A percentile compares a stretch with the other conserved stretches of the same genome.
Evolutionary conservation across 805 yeast species (phyloP).

Genomic region (Teunomyces kruisii): DNA sequence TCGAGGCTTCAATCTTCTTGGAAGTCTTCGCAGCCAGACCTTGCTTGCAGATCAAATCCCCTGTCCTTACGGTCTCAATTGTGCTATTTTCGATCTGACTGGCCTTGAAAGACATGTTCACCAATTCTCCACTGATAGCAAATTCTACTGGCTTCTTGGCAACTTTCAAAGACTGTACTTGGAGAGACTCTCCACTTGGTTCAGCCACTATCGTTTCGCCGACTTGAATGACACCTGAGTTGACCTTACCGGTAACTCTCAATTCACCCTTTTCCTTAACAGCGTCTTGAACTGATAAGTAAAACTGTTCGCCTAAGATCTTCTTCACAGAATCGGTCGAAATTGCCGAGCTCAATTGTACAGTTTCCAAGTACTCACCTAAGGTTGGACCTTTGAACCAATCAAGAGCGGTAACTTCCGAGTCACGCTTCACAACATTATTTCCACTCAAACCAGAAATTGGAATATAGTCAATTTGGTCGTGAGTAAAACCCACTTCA

Average conservation of each 20-base stretch:
- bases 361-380: conserved; percentile 39
- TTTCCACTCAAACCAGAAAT: conserved; percentile 69
- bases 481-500: conserved; percentile 49
- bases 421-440: conserved; percentile 53
- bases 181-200: conserved; percentile 49
- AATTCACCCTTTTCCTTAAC: conserved; percentile 49
- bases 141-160: conserved; percentile 47
- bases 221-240: conserved; percentile 65
- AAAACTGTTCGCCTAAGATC: conserved; percentile 44
- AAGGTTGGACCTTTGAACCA: conserved; percentile 53
- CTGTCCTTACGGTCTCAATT: conserved; percentile 58
- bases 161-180: conserved; percentile 40
- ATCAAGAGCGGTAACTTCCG: conserved; percentile 25
- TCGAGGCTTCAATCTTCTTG: conserved; percentile 24
- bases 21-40: conserved; percentile 26
- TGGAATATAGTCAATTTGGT: conserved; percentile 56
- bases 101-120: conserved; percentile 47
- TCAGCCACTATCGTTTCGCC: conserved; percentile 63
- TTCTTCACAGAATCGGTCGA: conserved; percentile 12
- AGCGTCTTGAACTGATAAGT: conserved; percentile 65
- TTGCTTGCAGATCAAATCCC: conserved; percentile 47
- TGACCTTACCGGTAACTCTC: conserved; percentile 61
- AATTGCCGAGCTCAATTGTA: conserved; percentile 16
- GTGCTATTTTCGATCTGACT: conserved; percentile 50
- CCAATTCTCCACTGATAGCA: conserved; percentile 58